A percentile compares a stretch with the other conserved stretches of the same genome.
Evolutionary conservation across 2,329 filamentous ascomycete species (phyloP).

Genomic region (Fusarium anguioides): DNA sequence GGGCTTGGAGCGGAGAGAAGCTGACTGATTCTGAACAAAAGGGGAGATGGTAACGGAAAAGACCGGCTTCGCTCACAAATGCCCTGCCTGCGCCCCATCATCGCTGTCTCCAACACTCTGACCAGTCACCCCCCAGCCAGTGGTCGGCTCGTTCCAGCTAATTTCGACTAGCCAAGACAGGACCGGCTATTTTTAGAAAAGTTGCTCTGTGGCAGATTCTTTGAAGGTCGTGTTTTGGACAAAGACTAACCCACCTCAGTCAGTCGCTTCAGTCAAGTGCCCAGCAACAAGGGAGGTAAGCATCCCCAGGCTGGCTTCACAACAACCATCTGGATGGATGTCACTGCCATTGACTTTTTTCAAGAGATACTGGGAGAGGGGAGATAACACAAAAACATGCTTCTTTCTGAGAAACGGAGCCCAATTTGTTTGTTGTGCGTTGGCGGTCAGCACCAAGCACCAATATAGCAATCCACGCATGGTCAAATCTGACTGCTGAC

Average conservation of each 20-base stretch:
- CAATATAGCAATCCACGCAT: conserved; percentile 19
- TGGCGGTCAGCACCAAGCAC: conserved; percentile 37
- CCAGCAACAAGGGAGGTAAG: conserved; percentile 22
- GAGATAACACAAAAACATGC: conserved; percentile 17
- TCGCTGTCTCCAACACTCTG: conserved; percentile 1
- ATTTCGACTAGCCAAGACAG: conserved; percentile 33
- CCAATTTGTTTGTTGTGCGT: conserved; percentile 11
- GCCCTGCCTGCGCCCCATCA: conserved; percentile 37
- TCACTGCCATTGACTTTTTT: conserved; percentile 1
- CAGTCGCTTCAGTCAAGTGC: conserved; percentile 20
- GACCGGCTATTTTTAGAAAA: conserved; percentile 41
- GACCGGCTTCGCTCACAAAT: conserved; percentile 11
- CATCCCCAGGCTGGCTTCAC: conserved; percentile 25
- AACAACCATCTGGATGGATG: conserved; percentile 19
- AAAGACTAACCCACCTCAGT: conserved; percentile 22
- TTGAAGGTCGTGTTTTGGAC: conserved; percentile 37
- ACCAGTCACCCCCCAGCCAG: conserved; percentile 12
- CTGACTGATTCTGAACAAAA: conserved; percentile 9
- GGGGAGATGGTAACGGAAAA: conserved; percentile 9
- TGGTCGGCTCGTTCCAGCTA: conserved; percentile 37
- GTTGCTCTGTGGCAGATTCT: conserved; percentile 31
- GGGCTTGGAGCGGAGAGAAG: conserved; percentile 4
- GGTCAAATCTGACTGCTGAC: conserved; percentile 43
- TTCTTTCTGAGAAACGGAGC: background rate
- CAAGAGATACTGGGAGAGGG: background rate